Percentiles rank a stretch among this genome's conserved stretches.
These are phyloP conservation scores for Sporisorium reilianum DNA, from an alignment of 1,284 basidiomycete species.

Conservation along the genomic window DNA sequence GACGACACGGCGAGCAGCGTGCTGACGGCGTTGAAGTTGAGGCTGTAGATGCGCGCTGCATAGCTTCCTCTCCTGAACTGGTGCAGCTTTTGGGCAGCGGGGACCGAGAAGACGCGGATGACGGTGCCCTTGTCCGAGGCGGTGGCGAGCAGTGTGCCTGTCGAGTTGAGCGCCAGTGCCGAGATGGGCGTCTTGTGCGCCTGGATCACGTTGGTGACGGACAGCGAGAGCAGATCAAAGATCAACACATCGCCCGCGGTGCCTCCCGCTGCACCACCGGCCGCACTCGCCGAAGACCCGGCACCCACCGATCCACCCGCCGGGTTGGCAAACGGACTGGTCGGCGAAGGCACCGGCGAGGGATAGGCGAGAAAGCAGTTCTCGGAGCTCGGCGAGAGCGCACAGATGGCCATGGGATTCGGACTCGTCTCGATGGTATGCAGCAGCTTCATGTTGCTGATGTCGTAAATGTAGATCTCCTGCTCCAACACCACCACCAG, in stretches of 20 bases:
- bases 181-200: conserved; percentile 96
- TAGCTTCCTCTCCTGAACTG: conserved; percentile 93
- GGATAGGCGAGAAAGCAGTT: conserved; percentile 96
- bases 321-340: conserved; percentile 71
- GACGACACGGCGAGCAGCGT: conserved; percentile 88
- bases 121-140: conserved; percentile 96
- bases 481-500: conserved; percentile 94
- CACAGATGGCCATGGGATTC: conserved; percentile 95
- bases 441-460: conserved; percentile 95
- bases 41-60: conserved; percentile 86
- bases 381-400: conserved; percentile 94
- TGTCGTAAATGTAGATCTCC: conserved; percentile 99
- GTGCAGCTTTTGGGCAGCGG: conserved; percentile 90
- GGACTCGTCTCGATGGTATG: conserved; percentile 97
- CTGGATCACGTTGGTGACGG: conserved; percentile 93
- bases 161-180: conserved; percentile 84
- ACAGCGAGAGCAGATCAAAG: conserved; percentile 90
- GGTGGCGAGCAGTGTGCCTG: conserved; percentile 91
- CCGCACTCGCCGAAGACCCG: conserved; percentile 67
- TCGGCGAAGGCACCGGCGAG: conserved; percentile 87
- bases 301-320: not conserved
- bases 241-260: conserved; percentile 64
- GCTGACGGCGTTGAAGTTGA: conserved; percentile 89
- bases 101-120: conserved; percentile 92
- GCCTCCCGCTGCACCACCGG: not conserved